Evolutionary conservation across 2,329 filamentous ascomycete genomes (phyloP).

Genomic region (Xenosphaeropsis pyriputrescens): DNA sequence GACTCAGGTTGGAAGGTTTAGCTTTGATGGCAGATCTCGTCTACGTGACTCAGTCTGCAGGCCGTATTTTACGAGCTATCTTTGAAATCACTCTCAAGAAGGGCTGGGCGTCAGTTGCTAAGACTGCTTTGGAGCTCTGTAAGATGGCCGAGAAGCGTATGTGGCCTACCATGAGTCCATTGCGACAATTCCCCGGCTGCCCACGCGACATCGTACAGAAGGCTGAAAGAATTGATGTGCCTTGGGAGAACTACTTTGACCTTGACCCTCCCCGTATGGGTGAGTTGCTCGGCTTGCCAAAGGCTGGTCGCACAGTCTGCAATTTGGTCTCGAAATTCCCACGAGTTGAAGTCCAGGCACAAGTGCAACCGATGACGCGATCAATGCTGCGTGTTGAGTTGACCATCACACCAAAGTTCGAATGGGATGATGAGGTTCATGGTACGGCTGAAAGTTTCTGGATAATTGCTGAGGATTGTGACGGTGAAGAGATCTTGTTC

Average conservation of each 20-base stretch:
- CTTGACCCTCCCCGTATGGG: constrained; percentile 94
- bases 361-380: constrained; percentile 86
- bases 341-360: constrained; percentile 79
- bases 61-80: constrained; percentile 85
- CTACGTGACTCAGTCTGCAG: constrained; percentile 95
- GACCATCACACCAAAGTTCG: constrained; percentile 84
- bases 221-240: constrained; percentile 85
- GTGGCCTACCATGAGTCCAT: constrained; percentile 98
- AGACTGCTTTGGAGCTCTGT: constrained; percentile 83
- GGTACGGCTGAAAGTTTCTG: constrained; percentile 86
- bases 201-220: constrained; percentile 80
- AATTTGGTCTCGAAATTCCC: constrained; percentile 84
- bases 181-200: constrained; percentile 78
- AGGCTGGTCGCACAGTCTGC: constrained; percentile 75
- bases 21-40: constrained; percentile 98
- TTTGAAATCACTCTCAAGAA: constrained; percentile 98
- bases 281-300: constrained; percentile 81
- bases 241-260: constrained; percentile 89
- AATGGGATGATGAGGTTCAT: constrained; percentile 86
- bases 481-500: constrained; percentile 90
- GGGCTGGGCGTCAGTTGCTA: constrained; percentile 87
- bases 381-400: constrained; percentile 86
- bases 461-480: constrained; percentile 94
- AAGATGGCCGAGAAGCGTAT: constrained; percentile 99
- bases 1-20: constrained; percentile 83